Percentiles rank a stretch among this genome's conserved stretches.
These are phyloP conservation scores for Xylaria sp. DNA, from an alignment of 2,329 filamentous ascomycete species.

Conservation along the genomic window DNA sequence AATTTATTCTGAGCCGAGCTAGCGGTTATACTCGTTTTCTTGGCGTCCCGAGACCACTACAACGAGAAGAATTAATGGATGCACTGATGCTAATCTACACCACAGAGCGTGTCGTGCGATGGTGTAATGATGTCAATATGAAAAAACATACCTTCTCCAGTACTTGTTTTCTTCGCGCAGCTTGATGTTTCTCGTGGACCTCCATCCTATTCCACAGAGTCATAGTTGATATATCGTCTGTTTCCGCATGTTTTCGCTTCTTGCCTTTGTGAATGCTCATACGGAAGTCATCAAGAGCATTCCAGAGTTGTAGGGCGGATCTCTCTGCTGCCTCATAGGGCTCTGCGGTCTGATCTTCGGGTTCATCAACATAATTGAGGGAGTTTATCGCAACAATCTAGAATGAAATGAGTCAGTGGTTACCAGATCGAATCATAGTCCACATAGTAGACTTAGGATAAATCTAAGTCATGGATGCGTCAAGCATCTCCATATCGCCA, in stretches of 20 bases:
- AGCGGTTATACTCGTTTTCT: conserved; percentile 66
- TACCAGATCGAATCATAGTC: not conserved
- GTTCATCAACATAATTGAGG: conserved; percentile 61
- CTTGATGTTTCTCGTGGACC: conserved; percentile 68
- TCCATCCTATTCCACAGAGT: conserved; percentile 79
- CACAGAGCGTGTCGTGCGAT: not conserved
- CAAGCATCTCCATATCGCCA: not conserved
- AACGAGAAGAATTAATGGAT: not conserved
- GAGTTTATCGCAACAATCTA: conserved; percentile 80
- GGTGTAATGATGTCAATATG: too few relatives aligned
- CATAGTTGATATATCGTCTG: conserved; percentile 66
- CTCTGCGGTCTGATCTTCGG: conserved; percentile 56
- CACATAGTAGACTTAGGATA: not conserved
- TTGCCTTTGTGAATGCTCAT: conserved; percentile 67
- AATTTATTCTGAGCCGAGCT: conserved; percentile 64
- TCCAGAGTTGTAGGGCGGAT: conserved; percentile 86
- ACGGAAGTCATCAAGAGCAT: conserved; percentile 78
- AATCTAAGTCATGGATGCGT: not conserved
- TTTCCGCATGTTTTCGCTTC: conserved; percentile 69
- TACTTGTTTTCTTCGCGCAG: conserved; percentile 72
- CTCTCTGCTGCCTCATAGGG: conserved; percentile 82
- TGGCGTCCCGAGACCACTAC: conserved; percentile 85
- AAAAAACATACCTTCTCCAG: conserved; percentile 67
- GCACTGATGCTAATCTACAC: not conserved
- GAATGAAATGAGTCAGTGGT: conserved; percentile 4